Evolutionary conservation across 2,329 filamentous ascomycete species (phyloP).

Genomic region (Colletotrichum sp.): DNA sequence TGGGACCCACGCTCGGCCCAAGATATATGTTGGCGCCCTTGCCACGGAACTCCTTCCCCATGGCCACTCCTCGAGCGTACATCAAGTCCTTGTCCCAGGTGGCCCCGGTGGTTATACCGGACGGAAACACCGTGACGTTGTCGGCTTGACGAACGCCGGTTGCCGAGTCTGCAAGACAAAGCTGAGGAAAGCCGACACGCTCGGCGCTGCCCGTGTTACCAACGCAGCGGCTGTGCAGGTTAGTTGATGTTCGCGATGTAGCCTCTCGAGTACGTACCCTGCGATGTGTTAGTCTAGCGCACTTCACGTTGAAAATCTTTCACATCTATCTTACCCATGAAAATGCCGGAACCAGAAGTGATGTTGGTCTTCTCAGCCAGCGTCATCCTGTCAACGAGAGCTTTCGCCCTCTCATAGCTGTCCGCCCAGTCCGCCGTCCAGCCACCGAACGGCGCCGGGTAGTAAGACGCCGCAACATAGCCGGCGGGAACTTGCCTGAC

Average conservation of each 20-base stretch:
- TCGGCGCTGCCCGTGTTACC: slow-evolving; percentile 77
- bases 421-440: slow-evolving; percentile 72
- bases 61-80: slow-evolving; percentile 68
- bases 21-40: slow-evolving; percentile 77
- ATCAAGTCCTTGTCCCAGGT: slow-evolving; percentile 78
- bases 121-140: slow-evolving; percentile 77
- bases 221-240: slow-evolving; percentile 62
- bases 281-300: slow-evolving; percentile 1
- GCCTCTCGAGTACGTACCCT: slow-evolving; percentile 24
- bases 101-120: slow-evolving; percentile 78
- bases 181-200: slow-evolving; percentile 73
- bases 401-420: slow-evolving; percentile 72
- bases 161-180: slow-evolving; percentile 76
- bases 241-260: neutral
- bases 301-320: neutral
- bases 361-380: slow-evolving; percentile 82
- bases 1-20: slow-evolving; percentile 72
- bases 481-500: slow-evolving; percentile 15
- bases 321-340: slow-evolving; percentile 62
- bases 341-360: slow-evolving; percentile 72
- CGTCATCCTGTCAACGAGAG: slow-evolving; percentile 76
- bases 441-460: slow-evolving; percentile 74
- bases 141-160: slow-evolving; percentile 76
- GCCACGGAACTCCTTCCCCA: slow-evolving; percentile 74
- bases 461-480: slow-evolving; percentile 65